Evolutionary conservation across 805 yeast species (phyloP), one percentile per base, ranked within the genome.

Genomic region (Pichia exigua): DNA sequence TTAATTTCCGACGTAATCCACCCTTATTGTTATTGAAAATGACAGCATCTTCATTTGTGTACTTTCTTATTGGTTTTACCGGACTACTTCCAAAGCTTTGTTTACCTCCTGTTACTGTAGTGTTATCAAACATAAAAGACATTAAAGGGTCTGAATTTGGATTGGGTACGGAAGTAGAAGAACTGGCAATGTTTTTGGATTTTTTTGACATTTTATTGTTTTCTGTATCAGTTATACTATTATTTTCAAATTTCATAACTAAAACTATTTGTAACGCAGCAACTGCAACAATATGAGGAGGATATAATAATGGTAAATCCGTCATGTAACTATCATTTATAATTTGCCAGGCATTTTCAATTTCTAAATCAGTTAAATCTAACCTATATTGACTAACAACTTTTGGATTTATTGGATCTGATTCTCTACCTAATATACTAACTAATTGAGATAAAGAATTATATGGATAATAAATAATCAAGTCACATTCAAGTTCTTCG

Each of bases 321-420:
- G 96, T 89, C 44, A 89, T 82, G 65, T 86, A 91, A 56, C 91
- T 80, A 64, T 92, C 98, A 65, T 90, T 94, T 39, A 94, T 77
- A 47, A 91, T 73, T 0, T 95, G 85, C 97, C 98, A 94, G 11
- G 87, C 75, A 44, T 86, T 81, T 62, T 92, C 97, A 32, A 85
- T 64, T 61, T 91, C 97, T 43, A 81, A 87, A 3, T 78, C 74
- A 0, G 79, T 64, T 4, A 85, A 61, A 22, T 60, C 61, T 10
- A 66, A 38, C 44, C 54, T 35, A 32, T 44, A 43, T 18, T 40
- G 27, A 2, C 26, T 4, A 43, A 38, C 39, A 12, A 28, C 38
- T 30, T 11, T 15, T 24, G 22, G 10, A 1, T 26, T 20, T 11
- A 18, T 27, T 22, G 9, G 21, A 17, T 12, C 42, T 22, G 46